Conservation (phyloP, 148 eudicot species). For the Chenopodium berlandieri region DNA sequence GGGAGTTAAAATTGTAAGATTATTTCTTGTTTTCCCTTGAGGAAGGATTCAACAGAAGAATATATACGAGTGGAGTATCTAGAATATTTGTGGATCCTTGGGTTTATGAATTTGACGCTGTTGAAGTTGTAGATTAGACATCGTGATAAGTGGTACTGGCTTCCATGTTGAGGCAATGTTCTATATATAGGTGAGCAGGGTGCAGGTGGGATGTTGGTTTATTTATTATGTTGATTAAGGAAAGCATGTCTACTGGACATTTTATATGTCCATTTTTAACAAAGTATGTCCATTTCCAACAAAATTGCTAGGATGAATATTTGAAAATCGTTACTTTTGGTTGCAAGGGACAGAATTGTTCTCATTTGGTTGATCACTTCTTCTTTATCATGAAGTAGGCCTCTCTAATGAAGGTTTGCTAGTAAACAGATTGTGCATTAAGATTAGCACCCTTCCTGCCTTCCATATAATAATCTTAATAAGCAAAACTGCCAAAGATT, state of each 20-base stretch:
- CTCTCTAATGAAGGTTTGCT: neutral
- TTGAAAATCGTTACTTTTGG: neutral
- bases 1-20: neutral
- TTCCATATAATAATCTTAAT: neutral
- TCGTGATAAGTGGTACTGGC: neutral
- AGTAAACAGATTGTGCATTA: too few species aligned
- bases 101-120: neutral
- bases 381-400: neutral
- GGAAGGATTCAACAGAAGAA: neutral
- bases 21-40: neutral
- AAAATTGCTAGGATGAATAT: neutral
- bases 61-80: neutral
- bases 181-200: too few species aligned
- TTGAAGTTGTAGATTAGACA: neutral
- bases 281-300: neutral
- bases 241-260: neutral
- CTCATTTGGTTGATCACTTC: too few species aligned
- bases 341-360: neutral
- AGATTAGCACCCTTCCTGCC: too few species aligned
- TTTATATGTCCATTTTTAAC: neutral
- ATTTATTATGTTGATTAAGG: neutral
- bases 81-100: neutral
- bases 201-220: too few species aligned
- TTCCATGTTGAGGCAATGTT: neutral
- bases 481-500: neutral